Percentiles rank a stretch among this genome's conserved stretches.
Evolutionary conservation across 345 rosid genomes (phyloP).

Genomic region (Ceriops zippeliana): DNA sequence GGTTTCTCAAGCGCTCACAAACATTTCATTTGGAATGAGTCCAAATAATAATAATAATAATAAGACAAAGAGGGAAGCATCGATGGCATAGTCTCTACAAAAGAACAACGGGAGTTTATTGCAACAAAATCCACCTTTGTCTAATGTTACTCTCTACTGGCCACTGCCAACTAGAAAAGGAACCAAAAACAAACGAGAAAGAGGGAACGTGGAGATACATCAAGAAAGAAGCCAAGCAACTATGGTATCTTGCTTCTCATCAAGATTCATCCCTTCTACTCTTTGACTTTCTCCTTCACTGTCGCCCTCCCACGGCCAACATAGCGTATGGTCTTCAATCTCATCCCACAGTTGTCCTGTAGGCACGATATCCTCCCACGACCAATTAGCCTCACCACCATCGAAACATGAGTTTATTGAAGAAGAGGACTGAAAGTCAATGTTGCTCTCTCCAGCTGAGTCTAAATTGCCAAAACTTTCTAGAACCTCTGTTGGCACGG

Average conservation of each 20-base stretch:
- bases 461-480: slow-evolving; percentile 3
- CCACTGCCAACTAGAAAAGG: too few relatives aligned
- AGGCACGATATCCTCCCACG: slow-evolving; percentile 26
- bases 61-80: too few relatives aligned
- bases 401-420: slow-evolving; percentile 25
- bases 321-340: slow-evolving; percentile 7
- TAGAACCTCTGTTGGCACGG: background rate
- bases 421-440: slow-evolving; percentile 16
- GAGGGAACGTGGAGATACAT: background rate
- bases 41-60: too few relatives aligned
- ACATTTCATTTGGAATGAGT: too few relatives aligned
- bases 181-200: too few relatives aligned
- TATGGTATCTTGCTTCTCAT: slow-evolving; percentile 31
- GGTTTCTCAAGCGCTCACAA: too few relatives aligned
- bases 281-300: slow-evolving; percentile 9
- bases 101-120: too few relatives aligned
- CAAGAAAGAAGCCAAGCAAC: slow-evolving; percentile 42
- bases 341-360: slow-evolving; percentile 16
- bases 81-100: too few relatives aligned
- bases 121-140: background rate
- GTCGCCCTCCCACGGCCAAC: slow-evolving; percentile 33
- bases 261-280: slow-evolving; percentile 18
- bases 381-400: slow-evolving; percentile 33
- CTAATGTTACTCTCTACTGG: background rate
- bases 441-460: slow-evolving; percentile 1